A percentile compares a stretch with the other conserved stretches of the same genome.
These are phyloP conservation scores for Lachnellula willkommii DNA, from an alignment of 2,329 filamentous ascomycete species.

Conservation along the genomic window DNA sequence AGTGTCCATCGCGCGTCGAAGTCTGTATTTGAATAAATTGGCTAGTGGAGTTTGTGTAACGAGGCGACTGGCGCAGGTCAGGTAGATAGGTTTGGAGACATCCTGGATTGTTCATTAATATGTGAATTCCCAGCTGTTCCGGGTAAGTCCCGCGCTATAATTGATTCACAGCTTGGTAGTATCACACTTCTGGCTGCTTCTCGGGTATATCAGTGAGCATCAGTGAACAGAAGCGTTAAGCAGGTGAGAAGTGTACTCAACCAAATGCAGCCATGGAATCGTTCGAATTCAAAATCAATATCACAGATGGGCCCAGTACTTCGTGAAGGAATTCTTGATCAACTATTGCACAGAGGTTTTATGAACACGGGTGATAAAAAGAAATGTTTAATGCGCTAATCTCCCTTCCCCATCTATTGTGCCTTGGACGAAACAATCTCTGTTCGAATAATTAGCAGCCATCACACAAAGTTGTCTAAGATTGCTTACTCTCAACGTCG, in stretches of 20 bases:
- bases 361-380: slow-evolving; percentile 51
- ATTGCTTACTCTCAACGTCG: slow-evolving; percentile 83
- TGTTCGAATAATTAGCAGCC: slow-evolving; percentile 37
- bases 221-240: no score
- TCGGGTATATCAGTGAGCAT: no score
- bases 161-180: neutral
- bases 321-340: slow-evolving; percentile 17
- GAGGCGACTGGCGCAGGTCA: no score
- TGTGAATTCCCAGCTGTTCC: no score
- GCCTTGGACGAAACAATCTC: slow-evolving; percentile 59
- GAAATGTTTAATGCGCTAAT: slow-evolving; percentile 35
- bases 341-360: slow-evolving; percentile 58
- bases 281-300: neutral
- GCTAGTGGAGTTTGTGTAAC: no score
- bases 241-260: neutral
- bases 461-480: neutral
- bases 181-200: neutral
- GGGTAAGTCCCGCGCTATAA: no score
- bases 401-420: slow-evolving; percentile 48
- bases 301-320: neutral
- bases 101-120: no score
- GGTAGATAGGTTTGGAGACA: no score
- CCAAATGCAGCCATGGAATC: no score
- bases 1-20: no score
- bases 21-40: no score